phyloP scores from a whole-genome alignment of 2,329 filamentous ascomycete genomes.

The Juglanconis sp. region DNA sequence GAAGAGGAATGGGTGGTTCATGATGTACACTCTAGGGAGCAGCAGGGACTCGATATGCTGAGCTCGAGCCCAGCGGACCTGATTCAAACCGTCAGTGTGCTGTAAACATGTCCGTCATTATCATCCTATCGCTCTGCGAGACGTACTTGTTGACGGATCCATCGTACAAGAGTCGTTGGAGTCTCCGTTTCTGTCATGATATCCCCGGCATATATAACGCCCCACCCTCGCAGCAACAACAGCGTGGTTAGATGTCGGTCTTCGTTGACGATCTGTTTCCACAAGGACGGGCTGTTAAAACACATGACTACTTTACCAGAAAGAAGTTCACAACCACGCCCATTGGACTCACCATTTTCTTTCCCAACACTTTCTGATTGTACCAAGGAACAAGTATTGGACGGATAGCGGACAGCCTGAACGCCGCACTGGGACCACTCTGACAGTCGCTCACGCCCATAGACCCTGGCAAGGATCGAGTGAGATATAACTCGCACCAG shows the following conservation, averaged over 20 bases:
- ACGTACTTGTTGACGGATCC: constrained; percentile 35
- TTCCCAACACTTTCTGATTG: constrained; percentile 31
- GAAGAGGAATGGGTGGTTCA: constrained; percentile 32
- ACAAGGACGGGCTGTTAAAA: neutral
- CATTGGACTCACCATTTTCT: constrained; percentile 23
- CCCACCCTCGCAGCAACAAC: constrained; percentile 31
- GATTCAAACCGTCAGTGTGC: neutral
- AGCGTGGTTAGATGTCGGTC: constrained; percentile 36
- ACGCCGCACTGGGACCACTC: constrained; percentile 33
- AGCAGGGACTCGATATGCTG: constrained; percentile 34
- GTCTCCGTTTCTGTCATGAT: constrained; percentile 34
- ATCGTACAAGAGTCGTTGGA: constrained; percentile 30
- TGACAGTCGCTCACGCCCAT: constrained; percentile 32
- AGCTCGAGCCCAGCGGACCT: constrained; percentile 29
- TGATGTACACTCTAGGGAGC: constrained; percentile 31
- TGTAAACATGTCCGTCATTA: neutral
- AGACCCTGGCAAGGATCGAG: constrained; percentile 24
- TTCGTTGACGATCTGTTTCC: constrained; percentile 30
- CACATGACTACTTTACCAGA: too few relatives aligned
- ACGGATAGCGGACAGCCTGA: constrained; percentile 29
- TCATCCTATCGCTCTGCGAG: neutral
- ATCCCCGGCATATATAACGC: constrained; percentile 31
- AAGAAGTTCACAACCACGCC: too few relatives aligned
- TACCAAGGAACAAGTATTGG: constrained; percentile 33
- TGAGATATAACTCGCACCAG: constrained; percentile 33